A percentile compares a stretch with the other conserved stretches of the same genome.
Evolutionary conservation across 768 basidiomycete species (phyloP).

Genomic region (Pleurotus giganteus): DNA sequence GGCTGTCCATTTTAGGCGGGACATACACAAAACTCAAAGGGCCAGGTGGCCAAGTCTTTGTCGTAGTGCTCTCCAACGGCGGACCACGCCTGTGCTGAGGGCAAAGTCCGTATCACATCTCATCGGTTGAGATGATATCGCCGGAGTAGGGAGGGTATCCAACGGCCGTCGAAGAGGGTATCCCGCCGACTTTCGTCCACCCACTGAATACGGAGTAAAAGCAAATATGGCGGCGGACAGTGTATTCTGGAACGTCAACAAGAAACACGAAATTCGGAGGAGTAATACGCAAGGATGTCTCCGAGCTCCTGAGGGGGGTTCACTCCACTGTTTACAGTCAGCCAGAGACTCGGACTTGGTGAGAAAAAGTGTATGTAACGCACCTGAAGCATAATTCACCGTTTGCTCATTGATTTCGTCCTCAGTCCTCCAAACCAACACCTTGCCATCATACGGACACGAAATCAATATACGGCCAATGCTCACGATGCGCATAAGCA

Average conservation of each 20-base stretch:
- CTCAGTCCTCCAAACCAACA: constrained; percentile 98
- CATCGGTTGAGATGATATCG: too few relatives aligned
- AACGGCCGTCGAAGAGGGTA: too few relatives aligned
- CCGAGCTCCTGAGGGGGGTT: constrained; percentile 98
- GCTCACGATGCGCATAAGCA: constrained; percentile 97
- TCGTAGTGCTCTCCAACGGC: too few relatives aligned
- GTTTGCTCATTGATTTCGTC: constrained; percentile 94
- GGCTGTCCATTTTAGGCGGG: too few relatives aligned
- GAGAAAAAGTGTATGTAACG: constrained; percentile 22
- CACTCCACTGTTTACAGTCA: constrained; percentile 50
- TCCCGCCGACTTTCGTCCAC: constrained; percentile 96
- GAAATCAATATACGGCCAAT: constrained; percentile 94
- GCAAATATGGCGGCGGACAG: constrained; percentile 10
- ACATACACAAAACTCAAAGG: too few relatives aligned
- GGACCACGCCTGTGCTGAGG: too few relatives aligned
- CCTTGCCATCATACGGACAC: constrained; percentile 98
- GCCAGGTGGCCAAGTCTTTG: too few relatives aligned
- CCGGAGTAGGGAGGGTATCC: too few relatives aligned
- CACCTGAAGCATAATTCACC: constrained; percentile 91
- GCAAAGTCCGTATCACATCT: too few relatives aligned
- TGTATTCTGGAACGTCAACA: constrained; percentile 93
- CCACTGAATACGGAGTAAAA: not conserved
- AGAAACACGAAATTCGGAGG: constrained; percentile 97
- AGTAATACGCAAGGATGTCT: constrained; percentile 94
- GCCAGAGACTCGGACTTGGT: not conserved